These are phyloP conservation scores for Trametes villosa DNA, from an alignment of 768 basidiomycete genomes.

Conservation along the genomic window DNA sequence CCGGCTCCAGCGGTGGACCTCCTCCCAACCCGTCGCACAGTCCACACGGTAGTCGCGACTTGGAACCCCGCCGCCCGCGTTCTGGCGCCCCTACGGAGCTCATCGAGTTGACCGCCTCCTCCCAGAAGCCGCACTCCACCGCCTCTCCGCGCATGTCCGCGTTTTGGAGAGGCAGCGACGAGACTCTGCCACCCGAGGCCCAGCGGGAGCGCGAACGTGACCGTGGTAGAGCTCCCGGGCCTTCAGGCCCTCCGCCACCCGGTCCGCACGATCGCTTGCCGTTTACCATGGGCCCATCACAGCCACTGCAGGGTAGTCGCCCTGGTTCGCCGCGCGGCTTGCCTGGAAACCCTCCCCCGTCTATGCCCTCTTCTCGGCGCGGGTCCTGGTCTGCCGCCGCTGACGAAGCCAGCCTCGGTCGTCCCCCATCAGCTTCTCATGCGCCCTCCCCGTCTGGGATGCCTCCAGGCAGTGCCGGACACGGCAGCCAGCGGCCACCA, in stretches of 20 bases:
- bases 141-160: conserved; percentile 23
- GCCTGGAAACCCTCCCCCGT: conserved; percentile 23
- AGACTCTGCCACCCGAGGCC: conserved; percentile 17
- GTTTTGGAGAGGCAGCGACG: conserved; percentile 28
- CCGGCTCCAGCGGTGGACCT: conserved; percentile 9
- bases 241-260: conserved; percentile 27
- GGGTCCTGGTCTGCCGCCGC: conserved; percentile 27
- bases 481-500: conserved; percentile 15
- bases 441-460: conserved; percentile 11
- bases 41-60: conserved; percentile 24
- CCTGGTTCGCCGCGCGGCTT: conserved; percentile 25
- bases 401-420: conserved; percentile 23
- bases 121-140: conserved; percentile 9
- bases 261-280: conserved; percentile 36
- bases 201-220: conserved; percentile 30
- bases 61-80: conserved; percentile 29
- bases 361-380: conserved; percentile 26
- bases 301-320: conserved; percentile 20
- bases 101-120: conserved; percentile 27
- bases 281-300: conserved; percentile 33
- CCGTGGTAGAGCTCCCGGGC: conserved; percentile 24
- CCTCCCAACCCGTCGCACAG: conserved; percentile 3
- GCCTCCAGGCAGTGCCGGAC: not conserved
- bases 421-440: conserved; percentile 26
- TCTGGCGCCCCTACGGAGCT: conserved; percentile 33